phyloP scores from a whole-genome alignment of 2,329 filamentous ascomycete genomes.

The Pseudocercospora ulei region DNA sequence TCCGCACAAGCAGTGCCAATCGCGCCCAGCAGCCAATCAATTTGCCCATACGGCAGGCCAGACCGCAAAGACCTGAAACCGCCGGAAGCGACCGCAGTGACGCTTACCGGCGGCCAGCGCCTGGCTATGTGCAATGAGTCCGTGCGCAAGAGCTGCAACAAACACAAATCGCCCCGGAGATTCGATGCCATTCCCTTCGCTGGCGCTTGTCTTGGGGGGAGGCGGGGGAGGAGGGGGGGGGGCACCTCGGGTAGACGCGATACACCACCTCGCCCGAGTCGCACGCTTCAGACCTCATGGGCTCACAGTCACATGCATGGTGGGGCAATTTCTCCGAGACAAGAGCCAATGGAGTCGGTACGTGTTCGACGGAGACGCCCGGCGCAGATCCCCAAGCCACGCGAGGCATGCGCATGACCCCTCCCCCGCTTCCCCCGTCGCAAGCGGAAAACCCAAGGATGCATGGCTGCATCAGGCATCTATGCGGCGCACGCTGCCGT shows the following conservation, averaged over 20 bases:
- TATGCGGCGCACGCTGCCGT: constrained; percentile 3
- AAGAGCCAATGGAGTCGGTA: not conserved
- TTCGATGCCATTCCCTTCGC: constrained; percentile 5
- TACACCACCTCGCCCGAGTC: not conserved
- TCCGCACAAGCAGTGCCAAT: constrained; percentile 38
- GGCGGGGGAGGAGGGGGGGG: too few species aligned
- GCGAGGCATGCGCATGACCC: constrained; percentile 5
- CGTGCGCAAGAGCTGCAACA: constrained; percentile 1
- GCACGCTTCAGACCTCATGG: constrained; percentile 2
- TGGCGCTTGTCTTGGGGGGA: not conserved
- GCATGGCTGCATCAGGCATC: constrained; percentile 1
- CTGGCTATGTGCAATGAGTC: constrained; percentile 25
- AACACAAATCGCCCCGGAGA: constrained; percentile 1
- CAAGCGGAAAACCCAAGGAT: constrained; percentile 2
- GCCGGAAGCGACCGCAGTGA: constrained; percentile 27
- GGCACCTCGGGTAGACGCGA: constrained; percentile 1
- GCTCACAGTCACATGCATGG: not conserved
- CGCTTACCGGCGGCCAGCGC: constrained; percentile 24
- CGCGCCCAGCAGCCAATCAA: constrained; percentile 34
- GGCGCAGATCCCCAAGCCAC: constrained; percentile 3
- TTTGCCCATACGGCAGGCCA: constrained; percentile 41
- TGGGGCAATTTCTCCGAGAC: constrained; percentile 11
- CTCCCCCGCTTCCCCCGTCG: constrained; percentile 6
- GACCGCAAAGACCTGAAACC: constrained; percentile 26
- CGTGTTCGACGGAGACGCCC: not conserved